Conservation (phyloP, 2,329 filamentous ascomycete genomes). For the Curvularia sp. region DNA sequence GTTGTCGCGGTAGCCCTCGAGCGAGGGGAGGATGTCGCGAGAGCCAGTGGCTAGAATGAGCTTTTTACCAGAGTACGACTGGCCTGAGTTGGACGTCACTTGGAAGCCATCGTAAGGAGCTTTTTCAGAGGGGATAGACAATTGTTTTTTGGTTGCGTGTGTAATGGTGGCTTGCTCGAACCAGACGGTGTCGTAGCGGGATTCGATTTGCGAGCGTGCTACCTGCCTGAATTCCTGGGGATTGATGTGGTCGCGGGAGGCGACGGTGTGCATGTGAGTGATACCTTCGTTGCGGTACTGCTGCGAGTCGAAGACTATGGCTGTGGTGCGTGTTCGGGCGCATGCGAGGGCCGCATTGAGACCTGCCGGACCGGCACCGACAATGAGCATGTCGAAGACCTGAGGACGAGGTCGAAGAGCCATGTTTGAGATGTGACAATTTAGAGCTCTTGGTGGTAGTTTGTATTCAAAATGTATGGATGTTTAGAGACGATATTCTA, state of each 20-base stretch:
- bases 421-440: neutral
- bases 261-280: conserved; percentile 55
- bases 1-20: conserved; percentile 61
- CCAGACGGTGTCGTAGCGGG: conserved; percentile 47
- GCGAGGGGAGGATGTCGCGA: conserved; percentile 59
- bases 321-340: conserved; percentile 50
- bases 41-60: conserved; percentile 64
- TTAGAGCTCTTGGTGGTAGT: neutral
- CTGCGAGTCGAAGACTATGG: conserved; percentile 54
- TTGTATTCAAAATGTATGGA: neutral
- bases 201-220: conserved; percentile 45
- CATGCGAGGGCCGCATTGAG: conserved; percentile 52
- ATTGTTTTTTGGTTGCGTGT: conserved; percentile 28
- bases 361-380: conserved; percentile 56
- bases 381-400: conserved; percentile 37
- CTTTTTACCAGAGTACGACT: conserved; percentile 58
- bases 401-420: conserved; percentile 8
- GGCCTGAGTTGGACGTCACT: conserved; percentile 53
- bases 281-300: conserved; percentile 54
- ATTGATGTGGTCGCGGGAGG: conserved; percentile 39
- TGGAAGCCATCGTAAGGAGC: conserved; percentile 46
- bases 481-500: too few relatives aligned
- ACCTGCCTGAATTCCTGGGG: conserved; percentile 40
- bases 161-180: conserved; percentile 41
- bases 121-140: conserved; percentile 21